Base-by-base conservation (phyloP, 345 rosid genomes). In the Pistacia integerrima region DNA sequence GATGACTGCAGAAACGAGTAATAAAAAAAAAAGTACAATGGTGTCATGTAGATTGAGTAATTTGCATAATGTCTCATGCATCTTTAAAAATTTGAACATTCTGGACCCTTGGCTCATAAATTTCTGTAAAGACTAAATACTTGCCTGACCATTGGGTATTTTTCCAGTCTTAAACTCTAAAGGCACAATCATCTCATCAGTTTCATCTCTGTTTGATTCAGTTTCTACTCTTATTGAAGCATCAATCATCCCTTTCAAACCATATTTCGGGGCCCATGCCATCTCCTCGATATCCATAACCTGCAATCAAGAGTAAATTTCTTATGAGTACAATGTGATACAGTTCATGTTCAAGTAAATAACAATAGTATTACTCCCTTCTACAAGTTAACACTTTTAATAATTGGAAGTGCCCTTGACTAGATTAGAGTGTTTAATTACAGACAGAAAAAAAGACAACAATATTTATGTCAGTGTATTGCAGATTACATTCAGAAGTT, bases 191-290 rank as follows among this genome's bases (percentile, higher is more conserved):
- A 80, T 88, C 84, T 90, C 97, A 63, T 74, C 49, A 54, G 41
- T 76, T 77, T 75, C 87, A 78, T 83, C 77, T 81, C 78, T 78
- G 61, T 76, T 80, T 72, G 94, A 81, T 80, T 87, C 85, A 73
- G 90, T 86, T 79, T 61, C 79, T 69, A 93, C 93, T 84, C 88
- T 87, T 61, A 96, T 78, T 71, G 98, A 93, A 84, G 96, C 99
- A 88, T 96, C 99, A 59, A 96, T 87, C 87, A 90, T 92, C 78
- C 99, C 99, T 84, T 96, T 96, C 82, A 96, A 82, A 68, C 99
- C 99, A 88, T 93, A 96, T 75, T 86, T 93, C 69, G 97, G 98
- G 73, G 97, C 97, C 99, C 98, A 93, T 58, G 94, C 86, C 98
- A 93, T 91, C 88, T 96, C 99, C 87, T 96, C 99, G 35, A 96